Evolutionary conservation across 2,329 filamentous ascomycete genomes (phyloP), one percentile per base, ranked within the genome.

Genomic region (Trichoderma sp.): DNA sequence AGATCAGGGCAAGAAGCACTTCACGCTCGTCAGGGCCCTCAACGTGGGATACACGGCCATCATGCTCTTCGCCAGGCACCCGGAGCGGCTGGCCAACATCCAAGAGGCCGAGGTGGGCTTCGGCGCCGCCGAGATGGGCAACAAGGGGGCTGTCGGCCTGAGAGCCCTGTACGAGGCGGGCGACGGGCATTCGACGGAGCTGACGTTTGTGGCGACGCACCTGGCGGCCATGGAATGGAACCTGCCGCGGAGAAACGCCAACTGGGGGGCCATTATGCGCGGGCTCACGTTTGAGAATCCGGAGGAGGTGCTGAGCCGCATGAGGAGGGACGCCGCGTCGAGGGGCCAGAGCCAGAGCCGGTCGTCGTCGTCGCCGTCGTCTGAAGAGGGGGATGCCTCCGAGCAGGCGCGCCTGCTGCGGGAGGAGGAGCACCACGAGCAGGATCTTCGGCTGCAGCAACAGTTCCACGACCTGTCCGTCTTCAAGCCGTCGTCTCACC

Each of bases 21-120:
- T 96, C 75, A 86, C 87, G 45, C 86, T 91, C 63, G 79, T 97
- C 28, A 81, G 87, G 55, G 84, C 86, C 24, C 85, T 88, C 52
- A 93, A 95, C 75, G 85, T 93, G 56, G 94, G 95, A 69, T 92
- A 97, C 88, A 98, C 93, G 0, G 93, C 85, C 26, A 85, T 98
- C 58, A 86, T 98, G 82, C 83, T 97, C 19, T 97, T 97, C 74
- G 90, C 89, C 21, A 87, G 87, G 64, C 82, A 89, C 48, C 81
- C 84, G 0, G 77, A 82, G 9, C 81, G 83, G 26, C 80, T 97
- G 59, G 79, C 80, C 61, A 81, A 85, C 71, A 79, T 95, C n/a
- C 85, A 92, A 69, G 88, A 86, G n/a, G 92, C 90, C 2, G 91
- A 90, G 61, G 89, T 93, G 2, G 93, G 95, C 0, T 90, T 97